Conservation (phyloP, 305 asterid species). For the Fraxinus xanthoxyloides region DNA sequence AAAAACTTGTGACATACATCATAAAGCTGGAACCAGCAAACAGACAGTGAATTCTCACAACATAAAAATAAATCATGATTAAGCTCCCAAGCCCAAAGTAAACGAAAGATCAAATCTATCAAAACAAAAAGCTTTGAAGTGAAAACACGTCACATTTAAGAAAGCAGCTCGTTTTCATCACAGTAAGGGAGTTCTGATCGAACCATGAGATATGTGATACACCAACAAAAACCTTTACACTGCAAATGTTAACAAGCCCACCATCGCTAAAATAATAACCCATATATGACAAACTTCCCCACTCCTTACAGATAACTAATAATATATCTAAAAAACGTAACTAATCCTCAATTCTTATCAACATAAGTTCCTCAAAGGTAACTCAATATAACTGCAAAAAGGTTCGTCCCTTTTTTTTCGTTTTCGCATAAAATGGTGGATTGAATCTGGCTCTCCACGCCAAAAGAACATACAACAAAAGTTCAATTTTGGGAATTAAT, state of each 20-base stretch:
- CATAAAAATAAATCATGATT: neutral
- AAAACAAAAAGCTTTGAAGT: neutral
- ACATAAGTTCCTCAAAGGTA: neutral
- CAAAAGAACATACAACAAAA: neutral
- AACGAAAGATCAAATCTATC: neutral
- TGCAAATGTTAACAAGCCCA: neutral
- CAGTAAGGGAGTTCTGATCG: neutral
- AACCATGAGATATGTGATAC: neutral
- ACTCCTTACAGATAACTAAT: neutral
- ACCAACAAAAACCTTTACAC: neutral
- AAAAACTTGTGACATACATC: neutral
- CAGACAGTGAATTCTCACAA: neutral
- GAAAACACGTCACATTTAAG: neutral
- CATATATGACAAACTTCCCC: neutral
- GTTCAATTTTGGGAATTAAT: neutral
- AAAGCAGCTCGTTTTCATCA: neutral
- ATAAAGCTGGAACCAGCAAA: conserved; percentile 10
- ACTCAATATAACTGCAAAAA: neutral
- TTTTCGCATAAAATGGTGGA: neutral
- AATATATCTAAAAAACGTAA: neutral
- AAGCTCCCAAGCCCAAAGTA: neutral
- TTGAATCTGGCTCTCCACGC: neutral
- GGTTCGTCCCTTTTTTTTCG: neutral
- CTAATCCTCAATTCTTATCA: neutral
- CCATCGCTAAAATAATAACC: neutral